phyloP scores from a whole-genome alignment of 2,329 filamentous ascomycete genomes.

The Aspergillus hiratsukae region DNA sequence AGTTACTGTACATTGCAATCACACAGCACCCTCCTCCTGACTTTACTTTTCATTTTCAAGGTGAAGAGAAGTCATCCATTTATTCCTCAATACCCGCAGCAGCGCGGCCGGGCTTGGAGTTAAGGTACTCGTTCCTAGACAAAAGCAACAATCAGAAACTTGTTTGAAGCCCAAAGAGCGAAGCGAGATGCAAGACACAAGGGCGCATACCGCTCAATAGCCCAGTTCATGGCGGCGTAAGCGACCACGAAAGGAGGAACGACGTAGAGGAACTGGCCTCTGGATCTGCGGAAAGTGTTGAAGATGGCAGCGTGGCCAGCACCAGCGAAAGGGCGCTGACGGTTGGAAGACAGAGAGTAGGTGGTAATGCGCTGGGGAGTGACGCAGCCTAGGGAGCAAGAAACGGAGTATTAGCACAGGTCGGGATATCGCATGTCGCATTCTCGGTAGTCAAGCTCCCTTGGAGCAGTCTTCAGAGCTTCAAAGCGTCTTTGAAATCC shows the following conservation, averaged over 20 bases:
- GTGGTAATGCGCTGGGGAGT: slow-evolving; percentile 55
- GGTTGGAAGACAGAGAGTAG: slow-evolving; percentile 80
- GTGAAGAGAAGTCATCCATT: slow-evolving; percentile 15
- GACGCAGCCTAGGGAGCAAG: slow-evolving; percentile 25
- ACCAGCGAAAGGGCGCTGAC: slow-evolving; percentile 81
- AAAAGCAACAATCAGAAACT: not conserved
- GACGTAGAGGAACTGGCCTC: slow-evolving; percentile 83
- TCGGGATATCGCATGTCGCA: not conserved
- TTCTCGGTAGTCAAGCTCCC: not conserved
- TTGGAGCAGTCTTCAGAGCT: not conserved
- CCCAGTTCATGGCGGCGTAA: slow-evolving; percentile 87
- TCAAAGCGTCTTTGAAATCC: not conserved
- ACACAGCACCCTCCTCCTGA: slow-evolving; percentile 19
- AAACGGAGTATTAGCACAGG: not conserved
- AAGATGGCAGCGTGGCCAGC: slow-evolving; percentile 78
- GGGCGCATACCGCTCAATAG: slow-evolving; percentile 71
- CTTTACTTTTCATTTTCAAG: slow-evolving; percentile 3
- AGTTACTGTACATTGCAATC: slow-evolving; percentile 41
- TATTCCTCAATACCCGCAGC: slow-evolving; percentile 32
- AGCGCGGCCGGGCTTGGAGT: slow-evolving; percentile 46
- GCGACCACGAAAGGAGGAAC: slow-evolving; percentile 70
- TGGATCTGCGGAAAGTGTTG: slow-evolving; percentile 88
- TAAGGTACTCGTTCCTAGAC: slow-evolving; percentile 47
- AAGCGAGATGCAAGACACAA: not conserved
- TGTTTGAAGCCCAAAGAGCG: not conserved